A percentile compares a stretch with the other conserved stretches of the same genome.
These are phyloP conservation scores for Purshia tridentata DNA, from an alignment of 306 rosid species.

Conservation along the genomic window DNA sequence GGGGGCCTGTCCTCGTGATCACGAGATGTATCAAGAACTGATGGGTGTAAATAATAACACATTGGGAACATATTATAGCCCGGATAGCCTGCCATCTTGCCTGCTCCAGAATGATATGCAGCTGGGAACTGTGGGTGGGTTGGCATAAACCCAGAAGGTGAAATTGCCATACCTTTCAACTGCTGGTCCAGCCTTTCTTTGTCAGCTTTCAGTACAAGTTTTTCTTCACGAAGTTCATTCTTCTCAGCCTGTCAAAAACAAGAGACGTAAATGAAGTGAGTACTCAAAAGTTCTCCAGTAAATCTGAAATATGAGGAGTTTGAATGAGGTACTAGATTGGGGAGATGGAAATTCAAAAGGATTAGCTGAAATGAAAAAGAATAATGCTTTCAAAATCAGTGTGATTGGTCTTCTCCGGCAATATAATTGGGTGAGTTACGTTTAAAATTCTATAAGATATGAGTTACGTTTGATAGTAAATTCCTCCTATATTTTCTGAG, in stretches of 20 bases:
- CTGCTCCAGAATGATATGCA: conserved; percentile 59
- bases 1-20: conserved; percentile 99
- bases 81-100: conserved; percentile 84
- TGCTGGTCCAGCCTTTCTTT: conserved; percentile 76
- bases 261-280: not conserved
- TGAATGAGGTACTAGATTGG: not conserved
- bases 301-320: not conserved
- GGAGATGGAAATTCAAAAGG: not conserved
- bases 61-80: conserved; percentile 75
- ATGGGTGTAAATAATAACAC: conserved; percentile 85
- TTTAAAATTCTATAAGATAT: too few species aligned
- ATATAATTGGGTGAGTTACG: not conserved
- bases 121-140: conserved; percentile 73
- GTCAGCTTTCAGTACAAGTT: conserved; percentile 61
- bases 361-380: not conserved
- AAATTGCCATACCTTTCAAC: conserved; percentile 54
- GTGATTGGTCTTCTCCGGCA: not conserved
- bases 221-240: conserved; percentile 85
- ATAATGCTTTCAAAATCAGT: not conserved
- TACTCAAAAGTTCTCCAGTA: not conserved
- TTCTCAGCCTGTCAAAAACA: conserved; percentile 67
- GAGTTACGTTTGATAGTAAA: too few species aligned
- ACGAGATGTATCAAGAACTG: conserved; percentile 67
- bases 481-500: too few species aligned
- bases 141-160: conserved; percentile 63